Conservation (phyloP, 129 eudicot species). For the Tanacetum coccineum region DNA sequence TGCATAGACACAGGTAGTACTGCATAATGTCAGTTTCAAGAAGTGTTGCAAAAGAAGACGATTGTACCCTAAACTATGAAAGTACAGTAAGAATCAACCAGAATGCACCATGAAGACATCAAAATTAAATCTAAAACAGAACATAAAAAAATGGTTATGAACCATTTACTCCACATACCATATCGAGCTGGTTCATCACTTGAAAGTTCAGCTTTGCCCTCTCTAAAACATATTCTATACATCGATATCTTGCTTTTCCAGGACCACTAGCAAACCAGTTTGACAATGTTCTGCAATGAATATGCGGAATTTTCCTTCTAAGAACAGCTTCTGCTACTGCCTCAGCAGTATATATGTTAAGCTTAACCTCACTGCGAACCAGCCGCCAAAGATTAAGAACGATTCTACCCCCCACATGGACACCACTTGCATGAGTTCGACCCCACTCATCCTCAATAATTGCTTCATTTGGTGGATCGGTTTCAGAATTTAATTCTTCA, state of each 20-base stretch:
- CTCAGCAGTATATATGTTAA: constrained; percentile 75
- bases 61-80: no score
- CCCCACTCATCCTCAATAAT: constrained; percentile 98
- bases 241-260: constrained; percentile 70
- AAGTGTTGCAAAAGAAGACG: no score
- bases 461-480: constrained; percentile 35
- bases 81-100: no score
- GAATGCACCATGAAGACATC: constrained; percentile 16
- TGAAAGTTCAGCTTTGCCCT: constrained; percentile 78
- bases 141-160: not conserved
- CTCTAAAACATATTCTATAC: constrained; percentile 57
- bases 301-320: constrained; percentile 71
- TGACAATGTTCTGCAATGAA: constrained; percentile 53
- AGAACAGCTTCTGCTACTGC: constrained; percentile 86
- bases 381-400: constrained; percentile 89
- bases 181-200: constrained; percentile 79
- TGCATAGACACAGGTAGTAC: constrained; percentile 30
- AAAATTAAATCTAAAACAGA: not conserved
- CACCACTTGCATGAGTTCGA: constrained; percentile 95
- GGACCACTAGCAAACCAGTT: constrained; percentile 94
- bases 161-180: constrained; percentile 46
- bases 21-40: constrained; percentile 2
- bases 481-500: constrained; percentile 41
- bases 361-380: constrained; percentile 85
- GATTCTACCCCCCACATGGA: constrained; percentile 88